A percentile compares a stretch with the other conserved stretches of the same genome.
Conservation (phyloP, 805 yeast genomes). For the Yamadazyma ubonensis region DNA sequence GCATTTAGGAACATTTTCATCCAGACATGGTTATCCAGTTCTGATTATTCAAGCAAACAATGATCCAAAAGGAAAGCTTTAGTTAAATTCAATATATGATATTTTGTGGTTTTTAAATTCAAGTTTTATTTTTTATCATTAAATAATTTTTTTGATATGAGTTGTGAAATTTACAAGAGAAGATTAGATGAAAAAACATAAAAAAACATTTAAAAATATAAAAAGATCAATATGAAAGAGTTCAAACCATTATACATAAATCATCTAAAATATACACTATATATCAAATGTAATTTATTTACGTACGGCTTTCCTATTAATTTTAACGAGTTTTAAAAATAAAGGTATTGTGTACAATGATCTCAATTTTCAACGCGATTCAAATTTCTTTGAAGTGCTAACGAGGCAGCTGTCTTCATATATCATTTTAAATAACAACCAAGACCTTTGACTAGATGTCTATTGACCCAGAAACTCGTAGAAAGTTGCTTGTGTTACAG, state of each 20-base stretch:
- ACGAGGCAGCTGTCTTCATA: not conserved
- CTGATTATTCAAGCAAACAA: constrained; percentile 15
- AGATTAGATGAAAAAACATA: no score
- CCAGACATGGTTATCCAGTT: constrained; percentile 32
- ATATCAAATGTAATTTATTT: no score
- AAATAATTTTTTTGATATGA: not conserved
- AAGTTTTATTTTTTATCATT: not conserved
- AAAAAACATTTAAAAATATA: no score
- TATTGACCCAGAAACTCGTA: constrained; percentile 89
- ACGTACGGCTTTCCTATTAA: no score
- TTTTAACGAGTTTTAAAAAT: not conserved
- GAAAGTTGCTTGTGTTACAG: constrained; percentile 72
- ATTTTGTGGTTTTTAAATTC: not conserved
- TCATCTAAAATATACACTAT: no score
- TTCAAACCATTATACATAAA: no score
- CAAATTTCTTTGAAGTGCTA: constrained; percentile 1
- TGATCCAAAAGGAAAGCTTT: constrained; percentile 9
- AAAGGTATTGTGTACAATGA: not conserved
- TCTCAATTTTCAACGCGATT: constrained; percentile 8
- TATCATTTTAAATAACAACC: not conserved
- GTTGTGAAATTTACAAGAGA: no score
- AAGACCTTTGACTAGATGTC: constrained; percentile 45
- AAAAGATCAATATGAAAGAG: no score
- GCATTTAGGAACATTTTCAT: constrained; percentile 55
- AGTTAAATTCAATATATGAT: not conserved